phyloP scores from a whole-genome alignment of 306 rosid genomes.

The Malus orientalis region DNA sequence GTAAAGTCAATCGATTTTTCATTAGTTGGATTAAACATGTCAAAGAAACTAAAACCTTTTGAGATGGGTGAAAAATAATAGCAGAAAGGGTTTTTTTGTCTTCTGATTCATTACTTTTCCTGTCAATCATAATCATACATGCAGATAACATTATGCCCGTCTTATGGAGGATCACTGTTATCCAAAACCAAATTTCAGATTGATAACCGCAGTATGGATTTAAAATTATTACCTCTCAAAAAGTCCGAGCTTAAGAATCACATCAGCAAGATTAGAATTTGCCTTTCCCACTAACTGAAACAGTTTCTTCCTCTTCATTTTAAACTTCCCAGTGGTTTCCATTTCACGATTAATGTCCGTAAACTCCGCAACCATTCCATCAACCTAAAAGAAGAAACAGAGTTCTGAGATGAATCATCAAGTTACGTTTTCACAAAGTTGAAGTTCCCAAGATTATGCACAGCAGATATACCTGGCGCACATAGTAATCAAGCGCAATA shows the following conservation, averaged over 20 bases:
- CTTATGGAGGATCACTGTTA: background rate
- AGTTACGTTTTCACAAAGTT: conserved; percentile 6
- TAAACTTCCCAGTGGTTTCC: conserved; percentile 91
- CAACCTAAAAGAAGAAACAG: conserved; percentile 49
- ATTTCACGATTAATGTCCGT: conserved; percentile 96
- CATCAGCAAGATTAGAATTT: conserved; percentile 95
- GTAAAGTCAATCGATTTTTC: conserved; percentile 20
- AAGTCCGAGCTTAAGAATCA: conserved; percentile 92
- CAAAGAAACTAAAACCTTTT: background rate
- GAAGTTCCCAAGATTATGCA: conserved; percentile 3
- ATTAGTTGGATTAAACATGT: background rate
- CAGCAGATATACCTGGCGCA: conserved; percentile 63
- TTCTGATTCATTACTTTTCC: background rate
- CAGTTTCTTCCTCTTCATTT: conserved; percentile 93
- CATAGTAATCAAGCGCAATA: conserved; percentile 96
- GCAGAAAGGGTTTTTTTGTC: background rate
- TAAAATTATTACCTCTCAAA: conserved; percentile 68
- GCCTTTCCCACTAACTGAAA: conserved; percentile 99
- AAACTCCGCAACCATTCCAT: conserved; percentile 98
- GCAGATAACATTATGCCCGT: background rate
- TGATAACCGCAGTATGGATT: background rate
- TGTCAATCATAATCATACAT: too few species aligned
- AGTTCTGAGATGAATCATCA: conserved; percentile 8
- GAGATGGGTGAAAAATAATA: background rate
- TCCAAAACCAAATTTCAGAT: background rate